Evolutionary conservation across 192 early-diverging fungal genomes (phyloP), one percentile per base, ranked within the genome.

Genomic region (Oehlia diaphana): DNA sequence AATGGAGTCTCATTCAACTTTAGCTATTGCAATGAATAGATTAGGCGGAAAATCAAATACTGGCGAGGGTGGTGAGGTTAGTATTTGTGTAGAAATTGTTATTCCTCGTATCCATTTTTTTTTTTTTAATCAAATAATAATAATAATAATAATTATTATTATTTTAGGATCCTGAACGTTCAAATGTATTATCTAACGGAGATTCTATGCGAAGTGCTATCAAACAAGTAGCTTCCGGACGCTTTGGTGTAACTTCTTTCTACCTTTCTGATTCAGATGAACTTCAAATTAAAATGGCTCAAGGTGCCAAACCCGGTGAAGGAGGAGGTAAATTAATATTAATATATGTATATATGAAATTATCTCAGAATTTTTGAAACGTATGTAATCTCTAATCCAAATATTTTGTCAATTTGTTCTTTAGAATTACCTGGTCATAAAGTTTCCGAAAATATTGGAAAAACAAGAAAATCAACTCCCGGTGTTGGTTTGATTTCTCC

Each of bases 241-340:
- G 98, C 72, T 99, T 99, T 83, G 98, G 98, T 84, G 96, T 99
- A 2, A 99, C 98, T 67, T 92, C 91, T 76, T 95, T 91, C 83
- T 99, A 99, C 82, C 90, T 98, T 49, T 90, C 95, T 2, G 96
- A 99, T 82, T 91, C 96, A 3, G 95, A 99, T 78, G 96, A 99
- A 87, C 90, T 99, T 28, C 98, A 99, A 83, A 99, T 99, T 91
- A 99, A 99, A 90, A 95, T 99, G 93, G 98, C 98, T 8, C 98
- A 99, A 85, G 98, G 98, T 74, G 98, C 98, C 65, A 99, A 98
- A 87, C 96, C 98, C 21, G 98, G 98, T 68, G 96, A 99, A 88
- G 96, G 98, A 79, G 98, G 97, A 87, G 82, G 93, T 64, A 91
- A 90, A 79, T 84, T 79, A 78, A 79, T 84, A 10, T 80, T 13